Conservation (phyloP, 31 red algal species). For the Endocladia muricata region DNA sequence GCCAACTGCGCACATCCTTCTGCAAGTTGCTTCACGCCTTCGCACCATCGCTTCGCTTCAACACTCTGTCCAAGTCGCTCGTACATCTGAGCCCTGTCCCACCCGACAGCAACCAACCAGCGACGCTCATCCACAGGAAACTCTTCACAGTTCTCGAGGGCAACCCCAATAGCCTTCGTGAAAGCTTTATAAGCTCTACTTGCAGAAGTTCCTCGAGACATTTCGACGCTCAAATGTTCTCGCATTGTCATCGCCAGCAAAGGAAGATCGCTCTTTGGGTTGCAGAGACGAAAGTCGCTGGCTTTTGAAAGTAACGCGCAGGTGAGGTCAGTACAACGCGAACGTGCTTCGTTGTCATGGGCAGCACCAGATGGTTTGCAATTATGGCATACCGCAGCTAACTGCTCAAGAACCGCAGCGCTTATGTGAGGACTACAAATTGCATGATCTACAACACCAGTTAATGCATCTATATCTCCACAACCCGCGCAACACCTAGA, state of each 20-base stretch:
- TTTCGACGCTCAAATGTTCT: constrained; percentile 56
- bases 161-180: constrained; percentile 31
- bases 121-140: constrained; percentile 51
- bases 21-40: constrained; percentile 9
- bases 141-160: constrained; percentile 26
- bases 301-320: constrained; percentile 35
- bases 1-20: constrained; percentile 26
- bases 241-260: constrained; percentile 23
- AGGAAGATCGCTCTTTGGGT: constrained; percentile 19
- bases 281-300: constrained; percentile 20
- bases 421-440: not conserved
- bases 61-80: constrained; percentile 32
- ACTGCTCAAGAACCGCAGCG: constrained; percentile 40
- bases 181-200: constrained; percentile 23
- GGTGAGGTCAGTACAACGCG: constrained; percentile 33
- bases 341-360: not conserved
- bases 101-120: constrained; percentile 54
- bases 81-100: constrained; percentile 64
- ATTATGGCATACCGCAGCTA: constrained; percentile 48
- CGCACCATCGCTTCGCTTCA: constrained; percentile 53
- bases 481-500: constrained; percentile 41
- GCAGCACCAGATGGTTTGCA: not conserved
- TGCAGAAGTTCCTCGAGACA: constrained; percentile 21
- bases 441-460: constrained; percentile 2
- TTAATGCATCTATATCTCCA: constrained; percentile 19